Evolutionary conservation across 1,284 basidiomycete species (phyloP).

Genomic region (Pseudozyma pruni): DNA sequence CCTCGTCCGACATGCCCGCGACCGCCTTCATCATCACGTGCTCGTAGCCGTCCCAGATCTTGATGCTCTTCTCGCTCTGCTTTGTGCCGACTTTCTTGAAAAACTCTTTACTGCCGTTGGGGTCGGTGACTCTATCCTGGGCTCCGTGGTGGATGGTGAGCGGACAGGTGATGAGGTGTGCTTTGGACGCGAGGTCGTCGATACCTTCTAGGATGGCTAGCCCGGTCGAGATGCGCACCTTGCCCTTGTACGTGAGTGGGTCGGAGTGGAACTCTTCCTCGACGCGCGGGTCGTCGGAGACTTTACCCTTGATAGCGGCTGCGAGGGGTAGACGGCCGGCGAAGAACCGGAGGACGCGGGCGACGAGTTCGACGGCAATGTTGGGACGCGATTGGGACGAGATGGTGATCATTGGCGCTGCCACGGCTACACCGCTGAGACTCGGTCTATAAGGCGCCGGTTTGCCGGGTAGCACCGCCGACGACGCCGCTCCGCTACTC

Average conservation of each 20-base stretch:
- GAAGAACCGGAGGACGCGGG: constrained; percentile 67
- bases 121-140: constrained; percentile 70
- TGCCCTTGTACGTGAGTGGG: constrained; percentile 70
- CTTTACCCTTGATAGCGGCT: constrained; percentile 70
- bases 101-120: constrained; percentile 69
- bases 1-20: constrained; percentile 51
- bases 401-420: constrained; percentile 70
- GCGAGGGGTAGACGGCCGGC: constrained; percentile 70
- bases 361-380: constrained; percentile 68
- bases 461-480: constrained; percentile 17
- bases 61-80: constrained; percentile 69
- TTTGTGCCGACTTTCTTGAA: constrained; percentile 67
- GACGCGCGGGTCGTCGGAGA: constrained; percentile 71
- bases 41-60: constrained; percentile 71
- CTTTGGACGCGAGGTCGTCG: constrained; percentile 65
- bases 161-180: constrained; percentile 66
- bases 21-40: constrained; percentile 70
- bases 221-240: constrained; percentile 70
- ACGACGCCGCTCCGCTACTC: constrained; percentile 4
- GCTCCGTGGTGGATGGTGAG: constrained; percentile 71
- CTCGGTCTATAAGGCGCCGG: constrained; percentile 41
- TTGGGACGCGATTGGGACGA: constrained; percentile 68
- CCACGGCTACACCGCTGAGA: constrained; percentile 67
- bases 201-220: constrained; percentile 70
- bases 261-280: constrained; percentile 63